Percentiles rank a stretch among this genome's conserved stretches.
These are phyloP conservation scores for Dioszegia crocea DNA, from an alignment of 768 basidiomycete species.

Conservation along the genomic window DNA sequence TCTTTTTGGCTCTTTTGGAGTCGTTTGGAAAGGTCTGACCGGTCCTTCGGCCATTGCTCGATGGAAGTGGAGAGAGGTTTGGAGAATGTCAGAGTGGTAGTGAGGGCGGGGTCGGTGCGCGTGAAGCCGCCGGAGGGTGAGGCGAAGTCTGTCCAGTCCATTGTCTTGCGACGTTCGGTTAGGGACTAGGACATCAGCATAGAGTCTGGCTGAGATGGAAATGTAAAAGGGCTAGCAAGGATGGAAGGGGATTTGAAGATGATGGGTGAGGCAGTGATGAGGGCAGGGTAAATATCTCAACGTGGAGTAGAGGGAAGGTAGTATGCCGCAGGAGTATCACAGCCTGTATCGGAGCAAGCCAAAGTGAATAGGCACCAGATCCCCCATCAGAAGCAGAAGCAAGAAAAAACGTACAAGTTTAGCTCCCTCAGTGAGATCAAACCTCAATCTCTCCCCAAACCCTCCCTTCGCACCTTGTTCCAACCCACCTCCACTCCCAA, in stretches of 20 bases:
- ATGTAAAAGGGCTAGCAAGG: too few species aligned
- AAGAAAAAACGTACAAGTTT: conserved; percentile 56
- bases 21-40: conserved; percentile 68
- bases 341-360: too few species aligned
- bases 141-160: conserved; percentile 89
- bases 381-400: too few species aligned
- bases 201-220: neutral
- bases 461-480: neutral
- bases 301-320: too few species aligned
- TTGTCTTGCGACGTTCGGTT: conserved; percentile 72
- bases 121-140: conserved; percentile 64
- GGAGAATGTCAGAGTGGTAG: conserved; percentile 75
- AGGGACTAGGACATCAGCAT: conserved; percentile 40
- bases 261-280: too few species aligned
- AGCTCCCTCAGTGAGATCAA: conserved; percentile 87
- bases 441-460: conserved; percentile 63
- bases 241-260: too few species aligned
- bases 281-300: too few species aligned
- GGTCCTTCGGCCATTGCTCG: conserved; percentile 68
- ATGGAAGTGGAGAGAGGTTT: conserved; percentile 59
- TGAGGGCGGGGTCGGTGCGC: conserved; percentile 69
- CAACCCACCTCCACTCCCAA: conserved; percentile 52
- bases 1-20: conserved; percentile 76
- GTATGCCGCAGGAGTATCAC: too few species aligned
- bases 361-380: too few species aligned